Evolutionary conservation across 768 basidiomycete genomes (phyloP).

Genomic region (Boletus coccyginus): DNA sequence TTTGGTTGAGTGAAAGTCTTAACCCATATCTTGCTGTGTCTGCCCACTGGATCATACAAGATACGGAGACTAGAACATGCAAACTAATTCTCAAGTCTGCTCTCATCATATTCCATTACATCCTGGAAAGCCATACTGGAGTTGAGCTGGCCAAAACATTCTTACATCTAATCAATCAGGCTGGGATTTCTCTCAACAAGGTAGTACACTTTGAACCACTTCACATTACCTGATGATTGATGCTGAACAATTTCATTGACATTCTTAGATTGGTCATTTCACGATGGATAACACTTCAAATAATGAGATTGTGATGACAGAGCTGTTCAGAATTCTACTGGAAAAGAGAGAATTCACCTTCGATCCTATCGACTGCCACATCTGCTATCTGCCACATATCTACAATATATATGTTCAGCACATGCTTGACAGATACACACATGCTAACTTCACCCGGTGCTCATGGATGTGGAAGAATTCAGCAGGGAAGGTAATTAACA

Average conservation of each 20-base stretch:
- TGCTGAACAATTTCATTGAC: too few relatives aligned
- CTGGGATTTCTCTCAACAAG: slow-evolving; percentile 7
- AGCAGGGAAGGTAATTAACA: neutral
- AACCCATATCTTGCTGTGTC: neutral
- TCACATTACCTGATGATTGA: too few relatives aligned
- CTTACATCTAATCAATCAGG: neutral
- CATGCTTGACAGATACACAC: neutral
- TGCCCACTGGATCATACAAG: neutral
- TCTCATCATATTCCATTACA: slow-evolving; percentile 13
- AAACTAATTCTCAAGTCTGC: slow-evolving; percentile 1
- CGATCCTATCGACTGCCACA: neutral
- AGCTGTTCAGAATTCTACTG: neutral
- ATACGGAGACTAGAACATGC: neutral
- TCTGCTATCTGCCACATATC: slow-evolving; percentile 24
- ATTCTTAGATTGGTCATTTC: slow-evolving; percentile 1
- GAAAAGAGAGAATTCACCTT: neutral
- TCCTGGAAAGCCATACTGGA: slow-evolving; percentile 14
- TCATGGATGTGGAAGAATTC: neutral
- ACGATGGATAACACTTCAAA: slow-evolving; percentile 18
- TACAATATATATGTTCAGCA: slow-evolving; percentile 13
- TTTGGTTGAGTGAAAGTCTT: neutral
- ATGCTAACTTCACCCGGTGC: neutral
- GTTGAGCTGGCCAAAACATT: neutral
- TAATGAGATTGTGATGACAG: slow-evolving; percentile 10
- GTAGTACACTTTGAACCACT: neutral